Evolutionary conservation across 306 rosid species (phyloP).

Genomic region (Quercus gilva): DNA sequence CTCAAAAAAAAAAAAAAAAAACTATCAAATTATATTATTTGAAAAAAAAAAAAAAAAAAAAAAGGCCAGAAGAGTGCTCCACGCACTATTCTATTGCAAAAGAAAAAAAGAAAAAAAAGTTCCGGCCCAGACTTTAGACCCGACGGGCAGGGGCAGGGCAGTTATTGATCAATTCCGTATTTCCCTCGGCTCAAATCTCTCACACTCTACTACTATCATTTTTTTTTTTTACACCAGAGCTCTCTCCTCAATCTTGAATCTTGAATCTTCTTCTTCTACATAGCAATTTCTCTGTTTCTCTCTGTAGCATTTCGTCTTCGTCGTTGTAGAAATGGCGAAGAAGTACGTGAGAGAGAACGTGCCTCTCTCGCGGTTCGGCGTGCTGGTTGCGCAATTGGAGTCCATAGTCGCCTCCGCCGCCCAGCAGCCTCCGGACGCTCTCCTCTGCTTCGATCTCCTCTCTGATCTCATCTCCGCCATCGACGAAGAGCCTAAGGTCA

Average conservation of each 20-base stretch:
- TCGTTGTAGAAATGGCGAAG: conserved; percentile 46
- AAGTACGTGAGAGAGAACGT: conserved; percentile 47
- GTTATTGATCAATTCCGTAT: too few relatives aligned
- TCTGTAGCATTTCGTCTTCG: not conserved
- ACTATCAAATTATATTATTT: too few relatives aligned
- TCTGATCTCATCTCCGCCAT: conserved; percentile 98
- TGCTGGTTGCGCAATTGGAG: conserved; percentile 90
- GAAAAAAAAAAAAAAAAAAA: too few relatives aligned
- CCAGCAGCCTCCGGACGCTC: conserved; percentile 84
- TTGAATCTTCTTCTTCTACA: not conserved
- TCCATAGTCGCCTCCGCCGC: conserved; percentile 87
- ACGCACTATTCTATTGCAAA: too few relatives aligned
- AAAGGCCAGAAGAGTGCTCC: too few relatives aligned
- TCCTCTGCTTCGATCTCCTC: conserved; percentile 97
- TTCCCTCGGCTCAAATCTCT: not conserved
- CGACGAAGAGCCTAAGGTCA: conserved; percentile 80
- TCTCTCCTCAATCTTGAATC: not conserved
- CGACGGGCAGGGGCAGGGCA: too few relatives aligned
- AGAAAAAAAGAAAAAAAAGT: too few relatives aligned
- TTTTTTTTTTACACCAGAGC: not conserved
- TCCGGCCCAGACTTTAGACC: not conserved
- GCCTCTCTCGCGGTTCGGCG: conserved; percentile 95
- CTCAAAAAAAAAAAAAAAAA: too few relatives aligned
- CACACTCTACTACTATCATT: not conserved
- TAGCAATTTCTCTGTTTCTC: not conserved